Base-by-base conservation (phyloP, 805 yeast genomes). In the Candida vaughaniae region DNA sequence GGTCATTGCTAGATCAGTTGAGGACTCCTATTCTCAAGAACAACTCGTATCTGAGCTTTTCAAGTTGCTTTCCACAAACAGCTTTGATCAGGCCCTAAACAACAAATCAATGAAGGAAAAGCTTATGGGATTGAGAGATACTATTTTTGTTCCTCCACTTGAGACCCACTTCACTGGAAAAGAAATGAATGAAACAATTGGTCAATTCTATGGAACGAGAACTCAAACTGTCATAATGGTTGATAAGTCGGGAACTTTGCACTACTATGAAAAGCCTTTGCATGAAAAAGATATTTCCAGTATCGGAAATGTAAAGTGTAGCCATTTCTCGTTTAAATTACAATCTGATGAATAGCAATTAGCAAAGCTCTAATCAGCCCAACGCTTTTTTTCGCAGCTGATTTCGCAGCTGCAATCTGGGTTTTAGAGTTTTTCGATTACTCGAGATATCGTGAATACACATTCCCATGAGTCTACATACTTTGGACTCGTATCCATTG, bases 151-250 rank as follows among this genome's bases (percentile, higher is more conserved):
- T 7, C 95, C 95, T 2, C 87, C 88, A 0, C 51, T 85, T 27
- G 55, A 58, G 29, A 55, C 63, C 14, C 42, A 42, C 5, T 23
- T 41, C 19, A 26, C 31, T 9, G 28, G 15, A 3, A 39, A 26
- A 12, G 35, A 37, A 11, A 31, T 31, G 30, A 46, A 40, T 31
- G 22, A 28, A 12, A 46, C 52, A 2, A 41, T 68, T 11, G 87
- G 88, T 0, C 58, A 66, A 16, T 79, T 68, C 49, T 90, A 88
- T 53, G 96, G 96, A 0, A 89, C 97, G 0, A 64, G 96, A 37
- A 85, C 96, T 0, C 96, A 89, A 56, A 87, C 95, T 0, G 74
- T 88, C 2, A 69, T 88, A 3, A 48, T 86, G 16, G 69, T 85
- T 7, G 78, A 76, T 51, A 71, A 67, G 40, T 51, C 26, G 69